A percentile compares a stretch with the other conserved stretches of the same genome.
Conservation (phyloP, 345 rosid genomes). For the Dipteronia sinensis region DNA sequence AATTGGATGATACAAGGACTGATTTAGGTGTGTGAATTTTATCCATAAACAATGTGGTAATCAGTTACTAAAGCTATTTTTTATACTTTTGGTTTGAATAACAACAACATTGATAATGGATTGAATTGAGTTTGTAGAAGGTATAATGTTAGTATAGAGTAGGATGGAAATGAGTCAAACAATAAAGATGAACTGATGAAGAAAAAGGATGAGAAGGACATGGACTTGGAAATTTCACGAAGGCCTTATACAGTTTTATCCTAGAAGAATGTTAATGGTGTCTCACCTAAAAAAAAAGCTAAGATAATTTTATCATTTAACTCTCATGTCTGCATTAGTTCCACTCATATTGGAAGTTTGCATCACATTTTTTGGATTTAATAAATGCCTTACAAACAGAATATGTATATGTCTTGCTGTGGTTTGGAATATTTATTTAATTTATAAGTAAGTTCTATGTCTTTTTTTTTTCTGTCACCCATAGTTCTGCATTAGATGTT, state of each 20-base stretch:
- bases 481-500: not conserved
- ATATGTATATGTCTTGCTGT: not conserved
- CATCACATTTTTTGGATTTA: not conserved
- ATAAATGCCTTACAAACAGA: not conserved
- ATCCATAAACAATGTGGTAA: not conserved
- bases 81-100: not conserved
- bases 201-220: not conserved
- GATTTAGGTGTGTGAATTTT: not conserved
- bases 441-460: not conserved
- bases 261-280: not conserved
- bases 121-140: not conserved
- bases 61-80: not conserved
- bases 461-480: not conserved
- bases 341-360: not conserved
- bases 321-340: not conserved
- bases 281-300: not conserved
- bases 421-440: not conserved
- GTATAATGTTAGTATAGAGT: not conserved
- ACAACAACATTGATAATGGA: not conserved
- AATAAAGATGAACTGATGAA: not conserved
- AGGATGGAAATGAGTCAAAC: not conserved
- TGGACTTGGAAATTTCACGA: not conserved
- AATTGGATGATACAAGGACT: not conserved
- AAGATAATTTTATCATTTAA: not conserved
- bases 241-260: not conserved